phyloP scores from a whole-genome alignment of 179 eudicot genomes.

The Silene coronaria region DNA sequence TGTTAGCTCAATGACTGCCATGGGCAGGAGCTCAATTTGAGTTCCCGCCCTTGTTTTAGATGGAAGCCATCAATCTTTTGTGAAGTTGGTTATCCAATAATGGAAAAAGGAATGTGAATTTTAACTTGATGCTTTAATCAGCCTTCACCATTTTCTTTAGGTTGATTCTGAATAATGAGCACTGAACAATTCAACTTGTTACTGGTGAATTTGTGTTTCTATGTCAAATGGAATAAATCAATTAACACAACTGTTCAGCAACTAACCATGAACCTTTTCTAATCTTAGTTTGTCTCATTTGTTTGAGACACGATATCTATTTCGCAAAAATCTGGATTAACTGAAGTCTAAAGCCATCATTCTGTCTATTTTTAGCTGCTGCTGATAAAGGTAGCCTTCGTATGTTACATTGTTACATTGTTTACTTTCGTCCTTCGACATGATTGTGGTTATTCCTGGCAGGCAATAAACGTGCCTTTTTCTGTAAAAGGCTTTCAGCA shows the following conservation, averaged over 20 bases:
- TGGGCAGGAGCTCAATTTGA: neutral
- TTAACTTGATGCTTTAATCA: neutral
- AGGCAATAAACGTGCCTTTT: no score
- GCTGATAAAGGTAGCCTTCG: no score
- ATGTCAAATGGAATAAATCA: no score
- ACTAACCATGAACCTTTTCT: no score
- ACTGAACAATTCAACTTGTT: no score
- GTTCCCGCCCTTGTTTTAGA: slow-evolving; percentile 1
- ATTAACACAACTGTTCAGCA: no score
- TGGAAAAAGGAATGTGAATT: neutral
- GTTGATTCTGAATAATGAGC: no score
- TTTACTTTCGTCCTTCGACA: neutral
- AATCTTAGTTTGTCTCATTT: neutral
- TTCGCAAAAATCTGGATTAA: no score
- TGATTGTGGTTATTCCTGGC: neutral
- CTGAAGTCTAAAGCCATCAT: no score
- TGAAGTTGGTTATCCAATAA: neutral
- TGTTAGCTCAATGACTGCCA: neutral
- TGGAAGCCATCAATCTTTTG: neutral
- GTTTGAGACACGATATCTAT: neutral
- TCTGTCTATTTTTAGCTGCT: no score
- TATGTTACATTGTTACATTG: no score
- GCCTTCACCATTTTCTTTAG: neutral
- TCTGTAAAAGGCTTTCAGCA: neutral
- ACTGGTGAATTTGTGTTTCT: no score